phyloP scores from a whole-genome alignment of 148 eudicot genomes.

The Rhododendron kiyosumense region DNA sequence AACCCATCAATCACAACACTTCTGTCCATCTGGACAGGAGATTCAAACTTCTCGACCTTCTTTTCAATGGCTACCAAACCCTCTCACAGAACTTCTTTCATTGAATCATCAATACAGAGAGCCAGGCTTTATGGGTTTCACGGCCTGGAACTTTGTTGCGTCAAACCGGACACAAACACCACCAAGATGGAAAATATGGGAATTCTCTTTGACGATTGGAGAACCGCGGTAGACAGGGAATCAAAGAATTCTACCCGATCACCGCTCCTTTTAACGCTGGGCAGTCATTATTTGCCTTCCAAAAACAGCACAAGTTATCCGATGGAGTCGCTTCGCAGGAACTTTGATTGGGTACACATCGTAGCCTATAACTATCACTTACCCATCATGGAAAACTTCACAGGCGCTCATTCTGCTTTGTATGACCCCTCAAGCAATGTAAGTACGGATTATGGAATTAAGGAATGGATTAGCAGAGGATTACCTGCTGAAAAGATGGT shows the following conservation, averaged over 20 bases:
- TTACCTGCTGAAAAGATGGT: conserved; percentile 28
- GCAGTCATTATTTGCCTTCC: not conserved
- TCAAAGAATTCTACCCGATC: not conserved
- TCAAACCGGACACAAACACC: conserved; percentile 4
- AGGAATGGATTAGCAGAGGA: conserved; percentile 33
- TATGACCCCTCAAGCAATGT: conserved; percentile 33
- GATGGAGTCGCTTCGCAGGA: conserved; percentile 20
- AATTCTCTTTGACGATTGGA: conserved; percentile 31
- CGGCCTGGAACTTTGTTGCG: conserved; percentile 30
- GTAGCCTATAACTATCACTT: conserved; percentile 28
- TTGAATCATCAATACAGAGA: conserved; percentile 27
- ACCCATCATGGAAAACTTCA: conserved; percentile 19
- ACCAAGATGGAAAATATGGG: conserved; percentile 11
- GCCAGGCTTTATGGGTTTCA: conserved; percentile 29
- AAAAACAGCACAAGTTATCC: conserved; percentile 15
- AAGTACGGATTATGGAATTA: conserved; percentile 33
- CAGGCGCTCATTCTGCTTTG: conserved; percentile 34
- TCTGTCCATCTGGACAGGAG: not conserved
- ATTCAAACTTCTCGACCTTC: not conserved
- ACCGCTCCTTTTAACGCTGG: conserved; percentile 20
- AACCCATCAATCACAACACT: conserved; percentile 15
- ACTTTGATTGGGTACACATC: conserved; percentile 36
- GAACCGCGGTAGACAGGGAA: conserved; percentile 21
- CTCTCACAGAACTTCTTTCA: conserved; percentile 22
- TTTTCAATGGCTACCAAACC: conserved; percentile 11